phyloP scores from a whole-genome alignment of 2,329 filamentous ascomycete genomes.

The Lachnum nothofagi region DNA sequence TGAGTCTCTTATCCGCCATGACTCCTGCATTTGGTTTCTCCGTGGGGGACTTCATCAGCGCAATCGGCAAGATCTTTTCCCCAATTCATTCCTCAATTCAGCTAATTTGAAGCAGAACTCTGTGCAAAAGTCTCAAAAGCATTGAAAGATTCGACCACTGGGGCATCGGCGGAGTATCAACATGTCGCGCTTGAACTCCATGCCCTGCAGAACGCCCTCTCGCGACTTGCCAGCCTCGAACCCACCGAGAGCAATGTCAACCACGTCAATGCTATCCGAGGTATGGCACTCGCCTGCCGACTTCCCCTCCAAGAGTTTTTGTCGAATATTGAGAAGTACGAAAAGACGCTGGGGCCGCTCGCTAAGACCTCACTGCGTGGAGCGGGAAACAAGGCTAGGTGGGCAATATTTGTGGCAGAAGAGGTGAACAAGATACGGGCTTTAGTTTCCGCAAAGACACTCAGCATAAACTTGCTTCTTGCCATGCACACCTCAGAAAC shows the following conservation, averaged over 20 bases:
- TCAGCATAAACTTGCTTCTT: constrained; percentile 1
- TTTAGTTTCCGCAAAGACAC: constrained; percentile 1
- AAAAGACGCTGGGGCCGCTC: neutral
- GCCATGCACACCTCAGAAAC: neutral
- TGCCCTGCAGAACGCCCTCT: neutral
- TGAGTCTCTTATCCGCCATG: too few relatives aligned
- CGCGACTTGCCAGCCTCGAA: neutral
- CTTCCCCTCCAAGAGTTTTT: neutral
- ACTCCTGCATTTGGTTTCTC: constrained; percentile 6
- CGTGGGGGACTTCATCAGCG: neutral
- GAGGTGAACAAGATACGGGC: constrained; percentile 3
- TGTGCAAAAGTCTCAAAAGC: neutral
- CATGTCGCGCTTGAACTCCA: neutral
- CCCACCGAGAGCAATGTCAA: neutral
- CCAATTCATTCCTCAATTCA: neutral
- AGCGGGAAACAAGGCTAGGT: neutral
- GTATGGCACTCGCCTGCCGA: constrained; percentile 1
- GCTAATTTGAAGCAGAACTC: neutral
- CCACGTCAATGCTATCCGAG: constrained; percentile 4
- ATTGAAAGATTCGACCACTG: neutral
- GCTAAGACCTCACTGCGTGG: neutral
- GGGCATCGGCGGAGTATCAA: neutral
- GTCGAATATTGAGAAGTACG: neutral
- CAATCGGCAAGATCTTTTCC: neutral
- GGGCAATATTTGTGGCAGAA: neutral